Conservation (phyloP, 495 filamentous ascomycete genomes). For the Copromyces sp. region DNA sequence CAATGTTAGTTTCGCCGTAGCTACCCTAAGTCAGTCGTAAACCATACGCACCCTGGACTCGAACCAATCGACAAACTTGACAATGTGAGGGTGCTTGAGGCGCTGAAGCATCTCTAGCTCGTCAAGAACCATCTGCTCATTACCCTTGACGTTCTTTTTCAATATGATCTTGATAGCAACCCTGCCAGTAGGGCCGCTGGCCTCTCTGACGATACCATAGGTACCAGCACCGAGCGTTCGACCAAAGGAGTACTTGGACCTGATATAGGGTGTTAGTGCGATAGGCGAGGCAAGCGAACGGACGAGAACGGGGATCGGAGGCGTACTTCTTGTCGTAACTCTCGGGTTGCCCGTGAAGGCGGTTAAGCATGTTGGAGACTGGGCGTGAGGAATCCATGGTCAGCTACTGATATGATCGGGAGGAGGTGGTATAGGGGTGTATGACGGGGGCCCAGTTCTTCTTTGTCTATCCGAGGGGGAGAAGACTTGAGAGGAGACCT, state of each 20-base stretch:
- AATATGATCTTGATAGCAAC: conserved; percentile 98
- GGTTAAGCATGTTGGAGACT: conserved; percentile 93
- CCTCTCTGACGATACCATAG: conserved; percentile 96
- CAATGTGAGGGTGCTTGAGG: conserved; percentile 90
- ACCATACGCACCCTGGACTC: conserved; percentile 65
- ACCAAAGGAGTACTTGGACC: conserved; percentile 82
- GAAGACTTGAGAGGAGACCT: neutral
- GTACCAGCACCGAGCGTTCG: conserved; percentile 91
- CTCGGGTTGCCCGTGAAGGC: conserved; percentile 93
- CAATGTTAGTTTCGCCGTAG: conserved; percentile 3
- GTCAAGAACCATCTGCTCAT: conserved; percentile 97
- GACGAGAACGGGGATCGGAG: neutral
- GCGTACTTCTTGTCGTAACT: conserved; percentile 95
- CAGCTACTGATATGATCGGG: neutral
- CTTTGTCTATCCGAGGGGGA: neutral
- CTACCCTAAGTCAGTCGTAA: neutral
- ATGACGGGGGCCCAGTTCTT: neutral
- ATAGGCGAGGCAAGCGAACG: neutral
- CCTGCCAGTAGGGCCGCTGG: conserved; percentile 70
- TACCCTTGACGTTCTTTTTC: conserved; percentile 98
- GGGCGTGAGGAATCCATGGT: conserved; percentile 6
- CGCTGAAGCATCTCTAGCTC: conserved; percentile 86
- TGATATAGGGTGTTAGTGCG: conserved; percentile 24
- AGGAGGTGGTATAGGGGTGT: neutral
- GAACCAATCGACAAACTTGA: conserved; percentile 98